Base-by-base conservation (phyloP, 108 stramenopile species). In the Pelagomonas calceolata region DNA sequence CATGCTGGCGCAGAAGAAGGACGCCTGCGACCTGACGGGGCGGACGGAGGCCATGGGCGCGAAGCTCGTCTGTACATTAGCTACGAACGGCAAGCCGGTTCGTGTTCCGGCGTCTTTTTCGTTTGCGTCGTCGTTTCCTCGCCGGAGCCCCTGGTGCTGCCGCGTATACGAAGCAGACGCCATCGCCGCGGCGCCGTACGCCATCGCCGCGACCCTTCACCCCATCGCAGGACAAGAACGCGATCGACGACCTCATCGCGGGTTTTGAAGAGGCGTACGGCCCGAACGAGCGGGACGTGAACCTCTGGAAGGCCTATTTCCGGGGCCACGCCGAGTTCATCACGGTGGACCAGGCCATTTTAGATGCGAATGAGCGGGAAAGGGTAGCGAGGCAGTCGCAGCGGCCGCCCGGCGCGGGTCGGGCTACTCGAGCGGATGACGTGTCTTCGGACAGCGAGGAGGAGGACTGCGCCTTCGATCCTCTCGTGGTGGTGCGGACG, bases 251-350 rank as follows among this genome's bases (percentile, higher is more conserved):
- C 36, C 83, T 91, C 32, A 91, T 91, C 65, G 79, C 82, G 30
- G 72, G 36, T 0, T 90, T 83, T 63, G 88, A 91, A 76, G 78
- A 77, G 14, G 70, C 80, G 67, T 87, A 88, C 68, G 80, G 86
- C 32, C 75, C 71, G 29, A 39, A 81, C 46, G 89, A 90, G 71
- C 70, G 75, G 39, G 87, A 89, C 60, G 82, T 75, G 3, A 81
- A 83, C 60, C 77, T 89, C 7, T 93, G 92, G 92, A 88, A 89
- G 72, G 89, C 92, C 18, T 93, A 87, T 77, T 91, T 90, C 73
- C 77, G 88, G 33, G 77, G 82, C 43, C 85, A 87, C 36, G 92
- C 90, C 15, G 73, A 79, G 69, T 91, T 85, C 78, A 78, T 77
- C 33, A 93, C 90, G 29, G 68, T 80, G 30, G 51, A 60, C 51